Percentiles rank a stretch among this genome's conserved stretches.
These are phyloP conservation scores for Ophiostoma fasciatum DNA, from an alignment of 2,329 filamentous ascomycete species.

Conservation along the genomic window DNA sequence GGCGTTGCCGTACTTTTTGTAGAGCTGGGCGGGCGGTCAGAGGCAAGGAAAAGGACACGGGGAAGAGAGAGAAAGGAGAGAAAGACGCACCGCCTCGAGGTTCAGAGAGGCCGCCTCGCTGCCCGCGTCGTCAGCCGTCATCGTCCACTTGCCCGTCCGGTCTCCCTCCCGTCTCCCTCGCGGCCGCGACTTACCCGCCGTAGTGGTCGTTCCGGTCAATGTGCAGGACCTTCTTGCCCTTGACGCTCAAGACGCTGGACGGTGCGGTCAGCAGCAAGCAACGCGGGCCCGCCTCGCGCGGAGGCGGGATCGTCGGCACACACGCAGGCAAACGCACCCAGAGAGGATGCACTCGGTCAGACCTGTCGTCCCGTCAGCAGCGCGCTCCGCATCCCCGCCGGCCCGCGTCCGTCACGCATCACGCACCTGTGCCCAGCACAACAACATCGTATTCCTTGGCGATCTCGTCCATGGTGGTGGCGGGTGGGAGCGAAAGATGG, in stretches of 20 bases:
- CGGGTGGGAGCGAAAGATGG: no score
- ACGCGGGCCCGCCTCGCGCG: no score
- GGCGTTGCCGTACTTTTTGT: slow-evolving; percentile 91
- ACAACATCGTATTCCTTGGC: slow-evolving; percentile 97
- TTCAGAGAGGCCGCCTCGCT: slow-evolving; percentile 95
- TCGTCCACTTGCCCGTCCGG: slow-evolving; percentile 4
- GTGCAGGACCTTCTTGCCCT: slow-evolving; percentile 97
- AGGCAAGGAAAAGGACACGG: slow-evolving; percentile 1
- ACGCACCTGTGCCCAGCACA: slow-evolving; percentile 89
- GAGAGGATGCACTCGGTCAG: slow-evolving; percentile 98
- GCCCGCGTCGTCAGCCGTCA: slow-evolving; percentile 13
- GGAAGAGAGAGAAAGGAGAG: background rate
- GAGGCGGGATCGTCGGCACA: no score
- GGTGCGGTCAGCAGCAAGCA: no score
- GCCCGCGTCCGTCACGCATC: background rate
- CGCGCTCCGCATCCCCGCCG: background rate
- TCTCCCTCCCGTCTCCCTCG: background rate
- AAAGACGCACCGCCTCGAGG: slow-evolving; percentile 66
- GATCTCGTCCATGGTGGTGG: slow-evolving; percentile 97
- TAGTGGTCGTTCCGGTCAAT: slow-evolving; percentile 98
- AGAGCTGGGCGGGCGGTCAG: slow-evolving; percentile 45
- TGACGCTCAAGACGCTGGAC: slow-evolving; percentile 79
- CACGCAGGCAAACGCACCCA: slow-evolving; percentile 58
- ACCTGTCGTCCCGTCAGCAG: slow-evolving; percentile 35
- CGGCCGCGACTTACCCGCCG: slow-evolving; percentile 57